These are phyloP conservation scores for Ophiostoma sp. DNA, from an alignment of 2,329 filamentous ascomycete species.

Conservation along the genomic window DNA sequence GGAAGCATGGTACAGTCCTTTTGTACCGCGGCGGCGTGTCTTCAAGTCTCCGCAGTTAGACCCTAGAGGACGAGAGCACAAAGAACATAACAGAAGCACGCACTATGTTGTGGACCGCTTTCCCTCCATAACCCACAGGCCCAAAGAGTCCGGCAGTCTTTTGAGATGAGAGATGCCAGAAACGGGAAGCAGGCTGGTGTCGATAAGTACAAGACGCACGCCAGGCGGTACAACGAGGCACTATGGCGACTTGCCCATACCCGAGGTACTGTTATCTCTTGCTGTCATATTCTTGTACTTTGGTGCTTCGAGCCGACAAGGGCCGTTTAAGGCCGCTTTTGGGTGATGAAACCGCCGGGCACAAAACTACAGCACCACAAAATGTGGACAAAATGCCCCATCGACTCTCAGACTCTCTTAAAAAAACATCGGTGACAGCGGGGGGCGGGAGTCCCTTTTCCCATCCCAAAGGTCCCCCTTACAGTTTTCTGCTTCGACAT, in stretches of 20 bases:
- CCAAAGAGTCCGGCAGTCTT: not conserved
- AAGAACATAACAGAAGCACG: not conserved
- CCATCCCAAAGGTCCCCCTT: not conserved
- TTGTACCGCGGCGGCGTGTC: not conserved
- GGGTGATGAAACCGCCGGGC: not conserved
- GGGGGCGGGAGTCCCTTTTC: not conserved
- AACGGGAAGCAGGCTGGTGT: not conserved
- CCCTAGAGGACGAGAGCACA: not conserved
- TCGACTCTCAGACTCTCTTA: not conserved
- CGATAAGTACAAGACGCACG: not conserved
- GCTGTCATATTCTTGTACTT: too few relatives aligned
- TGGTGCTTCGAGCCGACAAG: not conserved
- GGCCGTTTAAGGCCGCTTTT: not conserved
- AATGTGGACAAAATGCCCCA: not conserved
- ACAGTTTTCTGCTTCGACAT: not conserved
- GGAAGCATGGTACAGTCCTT: not conserved
- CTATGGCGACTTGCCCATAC: not conserved
- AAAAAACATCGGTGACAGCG: not conserved
- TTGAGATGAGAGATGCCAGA: slow-evolving; percentile 3
- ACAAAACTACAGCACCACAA: not conserved
- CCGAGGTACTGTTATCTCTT: not conserved
- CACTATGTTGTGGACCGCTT: not conserved
- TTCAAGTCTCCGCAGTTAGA: not conserved
- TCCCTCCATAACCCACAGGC: not conserved
- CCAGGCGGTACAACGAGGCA: not conserved